Evolutionary conservation across 2,329 filamentous ascomycete species (phyloP).

Genomic region (Paramyrothecium roridum): DNA sequence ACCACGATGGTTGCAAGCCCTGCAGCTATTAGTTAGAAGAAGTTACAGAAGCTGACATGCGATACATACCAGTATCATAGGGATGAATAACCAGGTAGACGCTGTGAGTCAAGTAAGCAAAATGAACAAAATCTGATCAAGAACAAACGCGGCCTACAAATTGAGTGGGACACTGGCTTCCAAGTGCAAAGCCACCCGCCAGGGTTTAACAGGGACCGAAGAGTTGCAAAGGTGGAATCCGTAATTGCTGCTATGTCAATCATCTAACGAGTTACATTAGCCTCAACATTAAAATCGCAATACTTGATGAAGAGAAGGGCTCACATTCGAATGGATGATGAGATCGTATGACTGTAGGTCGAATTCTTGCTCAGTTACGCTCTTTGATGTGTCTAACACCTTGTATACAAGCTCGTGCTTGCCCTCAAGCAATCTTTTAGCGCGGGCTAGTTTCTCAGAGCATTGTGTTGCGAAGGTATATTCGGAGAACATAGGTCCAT

Average conservation of each 20-base stretch:
- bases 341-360: background rate
- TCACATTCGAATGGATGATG: background rate
- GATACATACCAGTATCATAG: background rate
- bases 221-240: background rate
- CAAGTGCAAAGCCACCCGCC: background rate
- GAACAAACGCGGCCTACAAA: background rate
- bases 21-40: background rate
- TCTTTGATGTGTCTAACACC: conserved; percentile 18
- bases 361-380: background rate
- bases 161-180: background rate
- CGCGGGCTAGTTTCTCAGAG: conserved; percentile 14
- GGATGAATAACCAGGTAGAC: background rate
- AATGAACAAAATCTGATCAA: background rate
- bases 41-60: background rate
- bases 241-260: background rate
- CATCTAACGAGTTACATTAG: background rate
- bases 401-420: conserved; percentile 8
- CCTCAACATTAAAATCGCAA: too few relatives aligned
- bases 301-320: background rate
- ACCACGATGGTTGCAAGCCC: background rate
- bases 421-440: conserved; percentile 13
- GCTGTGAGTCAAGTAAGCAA: background rate
- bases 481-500: conserved; percentile 4
- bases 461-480: conserved; percentile 22
- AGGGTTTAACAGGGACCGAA: background rate